Evolutionary conservation across 2,329 filamentous ascomycete genomes (phyloP).

Genomic region (Sporothrix dimorphospora): DNA sequence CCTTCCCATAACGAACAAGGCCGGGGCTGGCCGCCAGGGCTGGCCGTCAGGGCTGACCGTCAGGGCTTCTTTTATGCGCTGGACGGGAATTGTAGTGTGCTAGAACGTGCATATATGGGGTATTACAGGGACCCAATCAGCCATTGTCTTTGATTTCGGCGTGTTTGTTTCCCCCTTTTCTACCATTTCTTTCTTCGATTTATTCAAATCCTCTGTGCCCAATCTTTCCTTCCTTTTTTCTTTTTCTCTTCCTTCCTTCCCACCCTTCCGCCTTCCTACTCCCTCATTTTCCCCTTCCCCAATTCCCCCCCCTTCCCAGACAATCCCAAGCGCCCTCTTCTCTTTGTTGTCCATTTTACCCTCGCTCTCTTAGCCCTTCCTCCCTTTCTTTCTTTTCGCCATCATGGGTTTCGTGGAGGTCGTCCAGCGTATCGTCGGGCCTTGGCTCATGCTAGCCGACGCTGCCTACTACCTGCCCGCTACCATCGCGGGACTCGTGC

Average conservation of each 20-base stretch:
- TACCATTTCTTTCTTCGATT: background rate
- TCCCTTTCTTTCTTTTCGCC: background rate
- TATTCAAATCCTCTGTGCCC: background rate
- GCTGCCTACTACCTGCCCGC: conserved; percentile 55
- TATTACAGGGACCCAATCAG: background rate
- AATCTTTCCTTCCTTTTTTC: background rate
- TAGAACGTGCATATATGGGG: background rate
- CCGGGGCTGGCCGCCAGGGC: background rate
- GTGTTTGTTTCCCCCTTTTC: conserved; percentile 10
- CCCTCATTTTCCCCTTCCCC: background rate
- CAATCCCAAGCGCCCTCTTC: background rate
- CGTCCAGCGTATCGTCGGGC: conserved; percentile 46
- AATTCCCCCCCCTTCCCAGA: background rate
- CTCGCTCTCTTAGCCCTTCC: background rate
- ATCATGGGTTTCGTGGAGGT: conserved; percentile 27
- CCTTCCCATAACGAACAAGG: background rate
- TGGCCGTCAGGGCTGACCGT: background rate
- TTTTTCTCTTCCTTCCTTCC: background rate
- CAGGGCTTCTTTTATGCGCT: background rate
- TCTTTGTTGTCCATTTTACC: background rate
- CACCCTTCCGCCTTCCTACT: background rate
- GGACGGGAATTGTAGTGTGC: background rate
- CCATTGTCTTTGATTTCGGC: background rate
- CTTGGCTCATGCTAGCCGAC: conserved; percentile 57
- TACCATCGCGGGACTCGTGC: conserved; percentile 52